phyloP scores from a whole-genome alignment of 116 monocot genomes.

The Posidonia oceanica region DNA sequence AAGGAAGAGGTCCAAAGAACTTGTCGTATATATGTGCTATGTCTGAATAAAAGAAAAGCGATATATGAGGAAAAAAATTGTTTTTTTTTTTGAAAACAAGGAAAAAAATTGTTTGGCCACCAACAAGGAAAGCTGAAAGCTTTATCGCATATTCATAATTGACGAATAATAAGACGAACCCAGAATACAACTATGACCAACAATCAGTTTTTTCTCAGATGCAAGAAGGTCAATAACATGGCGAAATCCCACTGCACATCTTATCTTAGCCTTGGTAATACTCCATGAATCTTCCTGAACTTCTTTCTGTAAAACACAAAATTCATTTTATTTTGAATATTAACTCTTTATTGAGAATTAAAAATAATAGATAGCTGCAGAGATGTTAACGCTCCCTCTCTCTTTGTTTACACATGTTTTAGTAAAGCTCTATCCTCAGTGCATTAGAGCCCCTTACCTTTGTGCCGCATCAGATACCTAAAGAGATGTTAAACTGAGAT shows the following conservation, averaged over 20 bases:
- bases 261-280: conserved; percentile 32
- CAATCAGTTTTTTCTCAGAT: conserved; percentile 69
- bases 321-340: not conserved
- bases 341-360: too few species aligned
- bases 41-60: conserved; percentile 43
- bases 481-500: too few species aligned
- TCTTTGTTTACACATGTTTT: not conserved
- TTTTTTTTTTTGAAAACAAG: not conserved
- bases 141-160: not conserved
- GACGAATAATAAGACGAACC: conserved; percentile 26
- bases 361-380: too few species aligned
- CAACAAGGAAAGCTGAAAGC: not conserved
- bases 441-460: too few species aligned
- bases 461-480: too few species aligned
- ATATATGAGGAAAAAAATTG: conserved; percentile 8
- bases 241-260: conserved; percentile 73
- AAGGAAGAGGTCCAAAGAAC: conserved; percentile 81
- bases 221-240: conserved; percentile 87
- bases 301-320: conserved; percentile 40
- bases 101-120: not conserved
- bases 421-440: too few species aligned
- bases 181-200: conserved; percentile 92
- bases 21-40: conserved; percentile 74
- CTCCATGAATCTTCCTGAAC: conserved; percentile 38
- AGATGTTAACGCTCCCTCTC: too few species aligned